Evolutionary conservation across 345 rosid genomes (phyloP), one percentile per base, ranked within the genome.

Genomic region (Zanthoxylum bungeanum): DNA sequence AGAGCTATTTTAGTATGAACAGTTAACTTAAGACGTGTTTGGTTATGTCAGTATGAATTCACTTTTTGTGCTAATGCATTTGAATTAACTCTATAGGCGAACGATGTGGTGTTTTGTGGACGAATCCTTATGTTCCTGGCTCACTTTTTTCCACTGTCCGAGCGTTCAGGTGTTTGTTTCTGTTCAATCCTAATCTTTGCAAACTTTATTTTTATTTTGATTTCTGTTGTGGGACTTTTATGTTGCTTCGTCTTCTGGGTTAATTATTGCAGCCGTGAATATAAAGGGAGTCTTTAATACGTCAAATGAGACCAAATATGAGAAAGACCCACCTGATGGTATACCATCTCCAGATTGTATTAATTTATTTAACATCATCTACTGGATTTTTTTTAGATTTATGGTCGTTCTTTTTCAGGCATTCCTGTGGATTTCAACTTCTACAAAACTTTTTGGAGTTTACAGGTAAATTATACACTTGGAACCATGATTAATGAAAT

Each of bases 101-200:
- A 87, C 76, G 98, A 95, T 82, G 99, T 92, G 53, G 96, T 95
- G 60, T 93, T 93, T 68, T 95, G 98, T 68, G 99, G 99, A 76
- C 86, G 97, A 51, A 95, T 95, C 74, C 98, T 95, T 71, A 91
- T 91, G 97, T 92, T 95, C 71, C 80, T 95, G 71, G 98, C 99
- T 56, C 97, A 95, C 76, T 93, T 95, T 79, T 92, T 95, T 68
- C 99, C 99, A 5, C 64, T 95, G 27, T 95, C 99, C 0, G 98
- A 95, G 73, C 97, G 98, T 53, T 95, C 99, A 77, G 99, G 99
- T 91, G 83, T 39, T 11, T 70, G 24, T 51, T 75, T 64, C 25
- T 73, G 64, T 68, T 72, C 34, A 55, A 60, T 33, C 49, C 22
- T 42, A 6, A 25, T 66, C 37, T 40, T 36, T 36, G 44, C 44